Percentiles rank a stretch among this genome's conserved stretches.
These are phyloP conservation scores for Talaromyces liani DNA, from an alignment of 495 filamentous ascomycete genomes.

Conservation along the genomic window DNA sequence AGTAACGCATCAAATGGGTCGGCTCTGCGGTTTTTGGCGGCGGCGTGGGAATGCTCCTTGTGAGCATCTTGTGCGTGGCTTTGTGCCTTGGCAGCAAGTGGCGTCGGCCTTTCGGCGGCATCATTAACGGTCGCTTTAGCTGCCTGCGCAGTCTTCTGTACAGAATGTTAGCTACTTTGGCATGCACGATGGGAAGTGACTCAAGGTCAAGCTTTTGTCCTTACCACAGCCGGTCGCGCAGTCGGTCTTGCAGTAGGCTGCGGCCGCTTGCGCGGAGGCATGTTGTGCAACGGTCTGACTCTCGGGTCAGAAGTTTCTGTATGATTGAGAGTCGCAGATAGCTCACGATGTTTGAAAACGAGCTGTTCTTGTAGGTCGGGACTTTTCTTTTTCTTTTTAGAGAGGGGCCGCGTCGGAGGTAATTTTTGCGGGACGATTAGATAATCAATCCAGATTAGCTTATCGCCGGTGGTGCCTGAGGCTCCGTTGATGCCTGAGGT, in stretches of 20 bases:
- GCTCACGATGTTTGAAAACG: not conserved
- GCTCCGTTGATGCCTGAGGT: not conserved
- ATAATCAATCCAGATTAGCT: not conserved
- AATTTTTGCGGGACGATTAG: not conserved
- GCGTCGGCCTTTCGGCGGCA: conserved; percentile 10
- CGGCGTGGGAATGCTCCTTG: conserved; percentile 5
- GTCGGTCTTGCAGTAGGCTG: conserved; percentile 19
- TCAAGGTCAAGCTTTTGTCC: not conserved
- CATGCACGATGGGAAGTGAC: not conserved
- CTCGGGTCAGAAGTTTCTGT: not conserved
- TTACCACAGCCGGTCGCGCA: conserved; percentile 18
- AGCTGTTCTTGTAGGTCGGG: not conserved
- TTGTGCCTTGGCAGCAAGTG: conserved; percentile 7
- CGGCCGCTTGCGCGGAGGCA: conserved; percentile 26
- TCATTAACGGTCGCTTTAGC: not conserved
- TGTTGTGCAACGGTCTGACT: conserved; percentile 10
- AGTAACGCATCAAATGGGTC: conserved; percentile 76
- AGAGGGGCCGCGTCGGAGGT: not conserved
- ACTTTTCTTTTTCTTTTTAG: not conserved
- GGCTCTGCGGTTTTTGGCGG: conserved; percentile 20
- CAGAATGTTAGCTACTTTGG: not conserved
- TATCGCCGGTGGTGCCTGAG: not conserved
- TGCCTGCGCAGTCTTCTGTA: not conserved
- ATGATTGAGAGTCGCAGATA: not conserved
- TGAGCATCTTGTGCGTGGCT: conserved; percentile 4